phyloP scores from a whole-genome alignment of 768 basidiomycete species.

The Floccularia luteovirens region DNA sequence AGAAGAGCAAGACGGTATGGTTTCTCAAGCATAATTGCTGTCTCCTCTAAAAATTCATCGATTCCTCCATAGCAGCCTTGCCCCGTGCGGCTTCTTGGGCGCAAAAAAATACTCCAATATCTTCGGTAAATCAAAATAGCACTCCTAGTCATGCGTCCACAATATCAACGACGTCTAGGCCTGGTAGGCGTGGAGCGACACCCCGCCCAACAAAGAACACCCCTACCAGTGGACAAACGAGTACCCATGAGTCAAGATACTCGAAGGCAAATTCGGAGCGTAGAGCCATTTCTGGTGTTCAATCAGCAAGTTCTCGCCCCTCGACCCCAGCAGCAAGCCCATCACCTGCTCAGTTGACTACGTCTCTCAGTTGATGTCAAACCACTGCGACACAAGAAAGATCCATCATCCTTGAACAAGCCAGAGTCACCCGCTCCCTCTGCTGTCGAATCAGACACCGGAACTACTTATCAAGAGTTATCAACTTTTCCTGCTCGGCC shows the following conservation, averaged over 20 bases:
- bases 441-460: conserved; percentile 39
- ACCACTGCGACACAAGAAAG: not conserved
- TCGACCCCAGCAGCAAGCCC: conserved; percentile 42
- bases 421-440: conserved; percentile 40
- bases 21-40: conserved; percentile 1
- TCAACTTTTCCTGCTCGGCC: conserved; percentile 32
- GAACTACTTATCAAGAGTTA: conserved; percentile 36
- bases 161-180: conserved; percentile 20
- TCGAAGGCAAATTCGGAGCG: conserved; percentile 33
- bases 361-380: not conserved
- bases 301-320: conserved; percentile 55
- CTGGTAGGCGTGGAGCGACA: conserved; percentile 31
- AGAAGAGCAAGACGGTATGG: conserved; percentile 50
- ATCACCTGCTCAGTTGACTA: not conserved
- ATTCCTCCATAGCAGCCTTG: conserved; percentile 30
- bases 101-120: conserved; percentile 25
- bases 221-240: conserved; percentile 16
- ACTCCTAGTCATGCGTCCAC: conserved; percentile 4
- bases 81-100: conserved; percentile 69
- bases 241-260: conserved; percentile 23
- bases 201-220: conserved; percentile 41
- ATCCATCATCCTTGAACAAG: conserved; percentile 3
- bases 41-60: conserved; percentile 7
- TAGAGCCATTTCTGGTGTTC: conserved; percentile 35
- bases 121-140: conserved; percentile 10